A percentile compares a stretch with the other conserved stretches of the same genome.
Evolutionary conservation across 1,139 yeast genomes (phyloP).

Genomic region (Geotrichum macrosporum): DNA sequence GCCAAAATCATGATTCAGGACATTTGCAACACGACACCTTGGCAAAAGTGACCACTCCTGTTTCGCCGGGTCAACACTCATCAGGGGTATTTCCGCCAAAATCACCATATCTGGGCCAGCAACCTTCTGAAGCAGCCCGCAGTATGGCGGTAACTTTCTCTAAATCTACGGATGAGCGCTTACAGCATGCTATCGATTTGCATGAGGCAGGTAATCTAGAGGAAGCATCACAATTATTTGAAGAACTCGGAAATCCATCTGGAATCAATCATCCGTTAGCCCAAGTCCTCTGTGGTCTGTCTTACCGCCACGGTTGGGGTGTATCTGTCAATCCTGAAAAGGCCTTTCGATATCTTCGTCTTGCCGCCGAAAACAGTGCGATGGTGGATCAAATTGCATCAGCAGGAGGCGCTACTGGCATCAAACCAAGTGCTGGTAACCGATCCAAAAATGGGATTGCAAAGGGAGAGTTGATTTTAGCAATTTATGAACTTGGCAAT

Average conservation of each 20-base stretch:
- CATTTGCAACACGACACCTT: neutral
- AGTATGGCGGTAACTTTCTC: constrained; percentile 19
- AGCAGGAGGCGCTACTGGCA: constrained; percentile 11
- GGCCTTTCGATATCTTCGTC: constrained; percentile 32
- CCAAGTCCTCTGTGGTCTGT: constrained; percentile 35
- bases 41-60: neutral
- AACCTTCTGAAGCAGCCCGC: constrained; percentile 8
- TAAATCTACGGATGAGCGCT: constrained; percentile 25
- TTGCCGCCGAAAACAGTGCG: constrained; percentile 33
- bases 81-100: neutral
- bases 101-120: constrained; percentile 14
- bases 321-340: constrained; percentile 27
- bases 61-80: no score
- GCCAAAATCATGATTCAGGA: neutral
- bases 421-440: constrained; percentile 15
- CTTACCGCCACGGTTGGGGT: constrained; percentile 40
- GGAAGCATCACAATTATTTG: constrained; percentile 28
- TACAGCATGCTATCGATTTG: constrained; percentile 34
- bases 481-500: constrained; percentile 38
- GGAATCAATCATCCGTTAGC: constrained; percentile 33
- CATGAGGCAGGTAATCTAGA: constrained; percentile 32
- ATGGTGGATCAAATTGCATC: constrained; percentile 25
- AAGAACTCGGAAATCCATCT: constrained; percentile 30
- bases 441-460: constrained; percentile 24
- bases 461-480: constrained; percentile 34